A percentile compares a stretch with the other conserved stretches of the same genome.
Evolutionary conservation across 192 early-diverging fungal species (phyloP).

Genomic region (Podila horticola): DNA sequence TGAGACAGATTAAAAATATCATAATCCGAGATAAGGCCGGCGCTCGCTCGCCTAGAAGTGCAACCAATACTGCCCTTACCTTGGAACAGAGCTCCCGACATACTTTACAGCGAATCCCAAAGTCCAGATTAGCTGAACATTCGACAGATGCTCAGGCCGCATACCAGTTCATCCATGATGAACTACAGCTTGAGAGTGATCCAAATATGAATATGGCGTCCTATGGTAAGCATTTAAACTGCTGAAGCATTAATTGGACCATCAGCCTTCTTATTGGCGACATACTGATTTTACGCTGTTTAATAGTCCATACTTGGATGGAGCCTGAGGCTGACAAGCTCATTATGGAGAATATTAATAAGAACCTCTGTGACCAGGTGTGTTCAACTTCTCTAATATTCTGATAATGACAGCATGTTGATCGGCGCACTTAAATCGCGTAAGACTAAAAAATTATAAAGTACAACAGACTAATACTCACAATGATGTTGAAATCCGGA

Average conservation of each 20-base stretch:
- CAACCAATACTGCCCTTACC: neutral
- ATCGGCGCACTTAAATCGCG: conserved; percentile 59
- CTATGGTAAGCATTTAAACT: conserved; percentile 38
- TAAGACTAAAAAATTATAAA: conserved; percentile 34
- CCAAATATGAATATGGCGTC: conserved; percentile 81
- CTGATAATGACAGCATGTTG: conserved; percentile 61
- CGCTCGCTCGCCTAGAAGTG: neutral
- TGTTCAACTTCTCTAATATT: neutral
- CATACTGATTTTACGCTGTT: conserved; percentile 66
- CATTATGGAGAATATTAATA: conserved; percentile 77
- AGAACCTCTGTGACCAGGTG: conserved; percentile 74
- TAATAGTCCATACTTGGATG: conserved; percentile 82
- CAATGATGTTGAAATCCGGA: neutral
- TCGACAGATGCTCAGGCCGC: conserved; percentile 61
- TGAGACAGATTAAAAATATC: neutral
- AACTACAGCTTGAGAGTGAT: conserved; percentile 80
- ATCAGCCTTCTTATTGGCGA: conserved; percentile 66
- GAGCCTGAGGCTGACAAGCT: conserved; percentile 84
- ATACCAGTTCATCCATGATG: conserved; percentile 81
- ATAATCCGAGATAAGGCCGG: neutral
- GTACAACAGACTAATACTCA: neutral
- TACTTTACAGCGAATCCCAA: conserved; percentile 36
- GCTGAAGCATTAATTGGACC: neutral
- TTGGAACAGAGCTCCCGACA: neutral
- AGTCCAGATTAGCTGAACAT: conserved; percentile 49